Evolutionary conservation across 345 rosid species (phyloP).

Genomic region (Rhizophora apiculata): DNA sequence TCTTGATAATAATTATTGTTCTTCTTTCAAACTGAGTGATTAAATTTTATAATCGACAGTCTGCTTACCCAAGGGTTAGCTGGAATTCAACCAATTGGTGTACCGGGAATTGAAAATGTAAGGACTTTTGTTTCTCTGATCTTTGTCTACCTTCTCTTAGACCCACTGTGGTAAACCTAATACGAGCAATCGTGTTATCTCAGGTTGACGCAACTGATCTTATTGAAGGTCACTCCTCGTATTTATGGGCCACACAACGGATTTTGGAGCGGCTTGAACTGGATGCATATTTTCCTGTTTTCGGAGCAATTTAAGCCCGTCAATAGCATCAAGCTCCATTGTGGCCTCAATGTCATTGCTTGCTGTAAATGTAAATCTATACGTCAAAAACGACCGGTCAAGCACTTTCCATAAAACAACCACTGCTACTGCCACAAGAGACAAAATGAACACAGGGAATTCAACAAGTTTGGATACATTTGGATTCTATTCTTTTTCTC

Average conservation of each 20-base stretch:
- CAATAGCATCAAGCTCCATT: slow-evolving; percentile 3
- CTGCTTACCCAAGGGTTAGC: slow-evolving; percentile 87
- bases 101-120: slow-evolving; percentile 90
- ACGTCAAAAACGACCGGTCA: too few relatives aligned
- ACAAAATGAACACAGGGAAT: too few relatives aligned
- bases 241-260: slow-evolving; percentile 72
- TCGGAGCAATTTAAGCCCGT: slow-evolving; percentile 28
- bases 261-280: slow-evolving; percentile 77
- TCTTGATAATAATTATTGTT: neutral
- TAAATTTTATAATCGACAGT: slow-evolving; percentile 36
- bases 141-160: neutral
- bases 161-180: neutral
- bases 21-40: slow-evolving; percentile 1
- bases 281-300: slow-evolving; percentile 76
- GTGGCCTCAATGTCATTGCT: too few relatives aligned
- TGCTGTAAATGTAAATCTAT: too few relatives aligned
- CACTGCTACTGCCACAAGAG: too few relatives aligned
- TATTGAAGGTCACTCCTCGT: slow-evolving; percentile 88
- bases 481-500: too few relatives aligned
- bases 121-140: slow-evolving; percentile 10
- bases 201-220: slow-evolving; percentile 78
- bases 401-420: too few relatives aligned
- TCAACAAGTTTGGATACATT: too few relatives aligned
- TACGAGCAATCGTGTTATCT: neutral
- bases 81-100: slow-evolving; percentile 72